Conservation (phyloP, 176 grass and related monocot genomes). For the Oryza meridionalis region DNA sequence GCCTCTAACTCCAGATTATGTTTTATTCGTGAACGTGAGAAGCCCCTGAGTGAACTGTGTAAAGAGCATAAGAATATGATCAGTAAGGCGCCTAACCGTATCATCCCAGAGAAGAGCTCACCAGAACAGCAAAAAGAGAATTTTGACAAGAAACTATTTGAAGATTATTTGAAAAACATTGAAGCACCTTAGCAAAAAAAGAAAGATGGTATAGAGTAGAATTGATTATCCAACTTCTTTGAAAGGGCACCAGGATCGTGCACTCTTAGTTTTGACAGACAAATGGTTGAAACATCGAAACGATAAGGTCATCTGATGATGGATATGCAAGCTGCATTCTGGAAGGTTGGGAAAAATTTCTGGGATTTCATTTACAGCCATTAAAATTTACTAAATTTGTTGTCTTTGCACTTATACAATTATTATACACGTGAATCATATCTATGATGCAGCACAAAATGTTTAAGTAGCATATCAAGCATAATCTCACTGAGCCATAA, state of each 20-base stretch:
- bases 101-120: neutral
- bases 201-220: neutral
- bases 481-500: neutral
- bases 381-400: neutral
- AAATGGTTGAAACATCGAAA: neutral
- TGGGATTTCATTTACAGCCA: neutral
- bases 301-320: neutral
- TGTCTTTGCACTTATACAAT: neutral
- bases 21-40: slow-evolving; percentile 17
- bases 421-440: too few species aligned
- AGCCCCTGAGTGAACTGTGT: neutral
- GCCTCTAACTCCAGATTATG: slow-evolving; percentile 11
- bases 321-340: neutral
- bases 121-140: neutral
- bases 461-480: neutral
- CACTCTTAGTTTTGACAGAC: neutral
- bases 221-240: neutral
- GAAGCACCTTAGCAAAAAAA: neutral
- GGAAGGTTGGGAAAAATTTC: neutral
- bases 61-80: neutral
- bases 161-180: slow-evolving; percentile 31
- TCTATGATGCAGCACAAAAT: neutral
- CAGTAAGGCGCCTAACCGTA: neutral
- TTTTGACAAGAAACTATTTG: neutral
- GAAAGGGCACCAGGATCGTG: neutral